phyloP scores from a whole-genome alignment of 345 rosid species.

The Populus tremula region DNA sequence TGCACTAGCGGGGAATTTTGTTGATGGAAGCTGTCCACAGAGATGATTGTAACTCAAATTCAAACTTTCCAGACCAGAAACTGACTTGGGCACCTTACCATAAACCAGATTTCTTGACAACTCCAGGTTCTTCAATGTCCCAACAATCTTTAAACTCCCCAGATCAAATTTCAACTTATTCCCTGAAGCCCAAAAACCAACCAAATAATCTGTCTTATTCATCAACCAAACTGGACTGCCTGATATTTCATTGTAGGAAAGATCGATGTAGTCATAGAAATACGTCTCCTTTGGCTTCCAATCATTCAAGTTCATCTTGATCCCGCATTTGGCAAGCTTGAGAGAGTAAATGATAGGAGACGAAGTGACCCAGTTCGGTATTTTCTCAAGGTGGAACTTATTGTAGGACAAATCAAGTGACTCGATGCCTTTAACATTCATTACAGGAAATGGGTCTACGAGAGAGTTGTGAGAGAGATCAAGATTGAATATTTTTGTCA shows the following conservation, averaged over 20 bases:
- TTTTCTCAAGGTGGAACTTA: slow-evolving; percentile 48
- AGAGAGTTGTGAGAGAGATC: slow-evolving; percentile 62
- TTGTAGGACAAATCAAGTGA: slow-evolving; percentile 70
- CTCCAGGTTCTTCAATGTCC: slow-evolving; percentile 49
- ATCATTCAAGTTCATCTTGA: slow-evolving; percentile 46
- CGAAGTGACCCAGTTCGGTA: slow-evolving; percentile 73
- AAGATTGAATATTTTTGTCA: slow-evolving; percentile 78
- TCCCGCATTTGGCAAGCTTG: slow-evolving; percentile 70
- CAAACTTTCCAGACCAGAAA: slow-evolving; percentile 42
- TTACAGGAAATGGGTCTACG: slow-evolving; percentile 61
- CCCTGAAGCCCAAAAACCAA: slow-evolving; percentile 50
- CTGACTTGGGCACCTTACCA: slow-evolving; percentile 52
- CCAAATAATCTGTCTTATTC: slow-evolving; percentile 54
- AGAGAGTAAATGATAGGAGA: slow-evolving; percentile 67
- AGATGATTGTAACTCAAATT: slow-evolving; percentile 61
- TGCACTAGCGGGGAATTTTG: not conserved
- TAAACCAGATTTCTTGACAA: slow-evolving; percentile 51
- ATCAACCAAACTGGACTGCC: slow-evolving; percentile 51
- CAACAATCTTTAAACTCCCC: slow-evolving; percentile 27
- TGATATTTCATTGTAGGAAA: slow-evolving; percentile 59
- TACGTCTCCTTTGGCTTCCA: slow-evolving; percentile 66
- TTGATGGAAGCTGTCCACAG: slow-evolving; percentile 62
- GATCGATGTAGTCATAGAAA: slow-evolving; percentile 72
- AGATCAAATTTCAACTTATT: slow-evolving; percentile 36
- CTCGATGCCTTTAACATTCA: slow-evolving; percentile 74